These are phyloP conservation scores for Lecanicillium sp. DNA, from an alignment of 2,329 filamentous ascomycete genomes.

Conservation along the genomic window DNA sequence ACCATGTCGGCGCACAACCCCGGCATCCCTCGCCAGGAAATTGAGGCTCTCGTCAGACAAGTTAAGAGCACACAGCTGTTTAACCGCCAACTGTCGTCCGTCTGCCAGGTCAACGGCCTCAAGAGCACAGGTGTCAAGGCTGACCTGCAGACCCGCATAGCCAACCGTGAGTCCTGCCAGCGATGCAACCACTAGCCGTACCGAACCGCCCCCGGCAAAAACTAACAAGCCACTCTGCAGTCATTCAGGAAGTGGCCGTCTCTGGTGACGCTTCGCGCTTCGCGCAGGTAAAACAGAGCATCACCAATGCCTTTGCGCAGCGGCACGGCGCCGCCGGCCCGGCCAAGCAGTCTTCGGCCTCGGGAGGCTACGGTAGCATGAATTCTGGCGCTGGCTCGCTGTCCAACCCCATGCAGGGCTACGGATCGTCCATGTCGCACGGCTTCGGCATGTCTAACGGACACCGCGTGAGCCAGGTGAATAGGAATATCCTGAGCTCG, in stretches of 20 bases:
- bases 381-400: conserved; percentile 8
- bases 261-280: conserved; percentile 31
- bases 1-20: conserved; percentile 18
- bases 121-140: conserved; percentile 79
- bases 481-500: conserved; percentile 9
- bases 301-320: conserved; percentile 25
- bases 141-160: conserved; percentile 70
- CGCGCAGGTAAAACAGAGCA: conserved; percentile 35
- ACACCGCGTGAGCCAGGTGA: conserved; percentile 12
- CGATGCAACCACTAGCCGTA: neutral
- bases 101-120: conserved; percentile 68
- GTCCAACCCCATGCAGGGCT: conserved; percentile 8
- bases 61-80: conserved; percentile 37
- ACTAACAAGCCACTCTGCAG: conserved; percentile 17
- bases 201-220: neutral
- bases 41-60: conserved; percentile 35
- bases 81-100: conserved; percentile 62
- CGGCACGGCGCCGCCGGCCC: conserved; percentile 18
- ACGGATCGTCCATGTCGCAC: conserved; percentile 4
- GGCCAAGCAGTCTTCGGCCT: conserved; percentile 10
- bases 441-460: conserved; percentile 12
- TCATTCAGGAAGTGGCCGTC: conserved; percentile 31
- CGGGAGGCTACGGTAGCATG: too few relatives aligned
- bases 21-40: conserved; percentile 31
- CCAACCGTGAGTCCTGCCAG: conserved; percentile 55